Conservation (phyloP, 345 rosid species). For the Erysimum cheiranthoides region DNA sequence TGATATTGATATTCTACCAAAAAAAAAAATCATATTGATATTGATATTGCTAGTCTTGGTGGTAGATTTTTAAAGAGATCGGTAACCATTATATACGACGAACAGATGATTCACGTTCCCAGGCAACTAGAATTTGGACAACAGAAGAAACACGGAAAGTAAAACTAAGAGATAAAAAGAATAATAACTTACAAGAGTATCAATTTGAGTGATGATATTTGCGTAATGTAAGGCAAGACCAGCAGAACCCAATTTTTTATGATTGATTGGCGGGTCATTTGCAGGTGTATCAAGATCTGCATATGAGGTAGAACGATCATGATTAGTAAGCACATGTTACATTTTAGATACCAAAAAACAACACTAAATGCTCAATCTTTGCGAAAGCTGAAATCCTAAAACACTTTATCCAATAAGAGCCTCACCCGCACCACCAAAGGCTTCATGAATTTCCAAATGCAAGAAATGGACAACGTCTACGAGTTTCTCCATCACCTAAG, state of each 20-base stretch:
- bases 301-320: conserved; percentile 28
- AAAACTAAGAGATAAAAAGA: conserved; percentile 20
- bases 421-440: conserved; percentile 87
- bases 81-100: not conserved
- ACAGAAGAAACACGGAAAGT: conserved; percentile 12
- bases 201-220: conserved; percentile 89
- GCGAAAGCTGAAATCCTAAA: not conserved
- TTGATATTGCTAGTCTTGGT: not conserved
- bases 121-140: conserved; percentile 7
- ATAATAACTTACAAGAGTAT: conserved; percentile 79
- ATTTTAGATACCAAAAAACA: conserved; percentile 28
- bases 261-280: conserved; percentile 51
- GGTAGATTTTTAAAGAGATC: not conserved
- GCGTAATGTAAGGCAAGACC: conserved; percentile 99
- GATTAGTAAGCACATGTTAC: conserved; percentile 1
- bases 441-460: conserved; percentile 91
- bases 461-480: conserved; percentile 93
- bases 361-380: conserved; percentile 10
- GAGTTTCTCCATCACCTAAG: conserved; percentile 94
- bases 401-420: conserved; percentile 22
- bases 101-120: conserved; percentile 4
- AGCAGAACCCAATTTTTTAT: conserved; percentile 80
- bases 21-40: conserved; percentile 10
- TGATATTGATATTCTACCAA: not conserved
- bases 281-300: conserved; percentile 69